Evolutionary conservation across 257 asterid genomes (phyloP), one percentile per base, ranked within the genome.

Genomic region (Echites panduratus): DNA sequence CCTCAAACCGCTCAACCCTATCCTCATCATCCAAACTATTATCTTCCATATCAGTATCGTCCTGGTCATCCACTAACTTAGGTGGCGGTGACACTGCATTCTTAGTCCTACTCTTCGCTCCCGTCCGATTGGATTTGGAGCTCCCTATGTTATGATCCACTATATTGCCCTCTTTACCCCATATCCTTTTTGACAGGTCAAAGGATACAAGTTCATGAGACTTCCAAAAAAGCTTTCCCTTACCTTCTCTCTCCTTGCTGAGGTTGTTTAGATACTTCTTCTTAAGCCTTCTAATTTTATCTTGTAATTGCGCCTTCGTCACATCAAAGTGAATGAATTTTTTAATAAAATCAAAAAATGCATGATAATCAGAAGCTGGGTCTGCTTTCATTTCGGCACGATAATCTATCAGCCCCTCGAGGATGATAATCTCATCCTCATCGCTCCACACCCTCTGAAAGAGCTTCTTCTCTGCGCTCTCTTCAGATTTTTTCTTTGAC

Each of bases 381-480:
- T 85, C 87, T 0, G 81, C 29, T 17, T 80, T 84, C 49, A 81
- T 85, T 75, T 79, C 71, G 4, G 66, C 22, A 11, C 61, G 10
- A 20, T 81, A 88, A 16, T 89, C 95, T 19, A 77, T 62, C 82
- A 91, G 79, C 5, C 96, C 96, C 62, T 84, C 53, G 1, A 89
- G 67, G 20, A 88, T 73, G 3, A 14, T 88, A 26, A 89, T 82
- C 69, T 89, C 97, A 22, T 91, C 97, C 0, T 84, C 91, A 45
- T 89, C 90, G 38, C 85, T 86, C 87, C 87, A 89, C 27, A 91
- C 53, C 71, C 95, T 85, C 79, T 82, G 91, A 44, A 91, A 86
- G 56, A 77, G 62, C 62, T 53, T 56, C 71, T 77, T 85, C 24
- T 72, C 84, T 17, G 45, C 32, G 52, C 76, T 85, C 10, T 61